These are phyloP conservation scores for Pyrenophora teres DNA, from an alignment of 2,329 filamentous ascomycete species.

Conservation along the genomic window DNA sequence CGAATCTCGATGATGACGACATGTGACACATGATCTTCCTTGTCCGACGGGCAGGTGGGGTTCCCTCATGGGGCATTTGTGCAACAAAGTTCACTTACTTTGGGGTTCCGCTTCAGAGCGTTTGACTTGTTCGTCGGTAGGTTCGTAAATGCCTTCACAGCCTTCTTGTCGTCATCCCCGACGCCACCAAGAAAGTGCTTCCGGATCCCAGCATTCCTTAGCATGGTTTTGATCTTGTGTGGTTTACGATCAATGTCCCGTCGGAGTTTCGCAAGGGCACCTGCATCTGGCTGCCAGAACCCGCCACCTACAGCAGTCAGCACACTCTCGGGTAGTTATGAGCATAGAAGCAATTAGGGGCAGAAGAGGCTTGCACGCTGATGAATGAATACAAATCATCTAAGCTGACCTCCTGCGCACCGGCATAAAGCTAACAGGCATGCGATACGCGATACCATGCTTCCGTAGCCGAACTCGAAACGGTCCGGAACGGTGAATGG, in stretches of 20 bases:
- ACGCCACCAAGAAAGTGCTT: constrained; percentile 66
- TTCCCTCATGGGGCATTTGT: background rate
- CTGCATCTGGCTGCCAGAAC: constrained; percentile 76
- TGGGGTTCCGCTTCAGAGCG: constrained; percentile 83
- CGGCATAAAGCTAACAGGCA: background rate
- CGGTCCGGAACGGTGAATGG: background rate
- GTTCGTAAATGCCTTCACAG: constrained; percentile 68
- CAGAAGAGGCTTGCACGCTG: background rate
- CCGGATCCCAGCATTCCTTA: constrained; percentile 66
- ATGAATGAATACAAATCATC: background rate
- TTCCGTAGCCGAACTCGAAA: constrained; percentile 5
- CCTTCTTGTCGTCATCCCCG: constrained; percentile 61
- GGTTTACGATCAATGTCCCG: constrained; percentile 76
- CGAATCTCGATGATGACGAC: background rate
- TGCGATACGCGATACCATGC: background rate
- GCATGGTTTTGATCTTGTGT: constrained; percentile 68
- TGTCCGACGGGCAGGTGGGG: background rate
- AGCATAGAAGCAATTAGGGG: background rate
- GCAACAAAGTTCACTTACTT: constrained; percentile 60
- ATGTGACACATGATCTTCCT: background rate
- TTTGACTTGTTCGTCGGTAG: constrained; percentile 66
- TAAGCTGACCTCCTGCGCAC: background rate
- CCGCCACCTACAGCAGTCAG: constrained; percentile 66
- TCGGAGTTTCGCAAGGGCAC: constrained; percentile 69
- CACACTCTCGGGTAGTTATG: background rate